Conservation (phyloP, 2,329 filamentous ascomycete genomes). For the Thelonectria olida region DNA sequence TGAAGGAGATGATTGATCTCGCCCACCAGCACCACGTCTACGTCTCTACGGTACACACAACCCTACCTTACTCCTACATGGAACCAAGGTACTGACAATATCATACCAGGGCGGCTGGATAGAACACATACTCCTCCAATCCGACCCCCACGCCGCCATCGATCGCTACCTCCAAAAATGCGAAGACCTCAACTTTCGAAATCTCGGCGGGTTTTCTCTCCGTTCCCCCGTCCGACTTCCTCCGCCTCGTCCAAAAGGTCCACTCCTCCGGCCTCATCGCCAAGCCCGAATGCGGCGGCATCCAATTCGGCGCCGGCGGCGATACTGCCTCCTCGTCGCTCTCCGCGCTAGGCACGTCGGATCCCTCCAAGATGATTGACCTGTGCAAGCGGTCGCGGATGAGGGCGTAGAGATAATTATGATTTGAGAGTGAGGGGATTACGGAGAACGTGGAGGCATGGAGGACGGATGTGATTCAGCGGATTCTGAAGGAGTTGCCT, state of each 20-base stretch:
- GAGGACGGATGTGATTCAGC: conserved; percentile 64
- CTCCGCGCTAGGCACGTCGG: conserved; percentile 27
- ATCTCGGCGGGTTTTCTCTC: conserved; percentile 63
- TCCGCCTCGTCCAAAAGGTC: conserved; percentile 57
- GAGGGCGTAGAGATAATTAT: conserved; percentile 64
- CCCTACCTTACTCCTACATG: accelerated
- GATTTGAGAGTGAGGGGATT: conserved; percentile 68
- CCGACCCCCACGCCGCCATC: conserved; percentile 54
- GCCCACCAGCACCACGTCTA: conserved; percentile 21
- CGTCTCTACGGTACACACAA: conserved; percentile 17
- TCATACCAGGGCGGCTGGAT: conserved; percentile 15
- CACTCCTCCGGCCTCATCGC: conserved; percentile 58
- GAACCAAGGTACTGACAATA: not conserved
- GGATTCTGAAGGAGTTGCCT: conserved; percentile 60
- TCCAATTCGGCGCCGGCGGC: conserved; percentile 66
- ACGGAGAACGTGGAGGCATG: conserved; percentile 64
- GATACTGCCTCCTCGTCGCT: conserved; percentile 58
- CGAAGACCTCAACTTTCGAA: conserved; percentile 63
- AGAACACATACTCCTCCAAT: conserved; percentile 21
- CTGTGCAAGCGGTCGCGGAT: conserved; percentile 57
- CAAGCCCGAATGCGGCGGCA: conserved; percentile 65
- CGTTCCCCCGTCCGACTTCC: conserved; percentile 62
- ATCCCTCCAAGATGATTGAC: conserved; percentile 42
- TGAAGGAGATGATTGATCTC: conserved; percentile 16
- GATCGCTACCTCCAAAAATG: conserved; percentile 61